Evolutionary conservation across 1,284 basidiomycete species (phyloP).

Genomic region (Volvariella surrecta): DNA sequence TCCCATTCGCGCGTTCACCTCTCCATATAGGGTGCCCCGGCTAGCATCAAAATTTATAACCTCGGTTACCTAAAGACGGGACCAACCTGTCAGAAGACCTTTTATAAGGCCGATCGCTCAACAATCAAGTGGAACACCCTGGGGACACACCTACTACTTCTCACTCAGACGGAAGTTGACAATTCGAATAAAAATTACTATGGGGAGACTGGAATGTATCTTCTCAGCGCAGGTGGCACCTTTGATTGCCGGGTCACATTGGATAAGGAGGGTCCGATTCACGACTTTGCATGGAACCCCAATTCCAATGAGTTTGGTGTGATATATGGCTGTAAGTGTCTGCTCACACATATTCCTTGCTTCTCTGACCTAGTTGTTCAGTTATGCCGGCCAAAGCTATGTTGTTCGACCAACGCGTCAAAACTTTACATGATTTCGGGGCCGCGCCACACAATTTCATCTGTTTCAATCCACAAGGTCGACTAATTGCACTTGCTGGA

Average conservation of each 20-base stretch:
- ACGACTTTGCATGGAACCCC: conserved; percentile 97
- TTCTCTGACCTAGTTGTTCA: conserved; percentile 19
- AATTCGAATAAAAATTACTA: conserved; percentile 98
- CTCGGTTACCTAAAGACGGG: conserved; percentile 53
- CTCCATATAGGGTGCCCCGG: conserved; percentile 73
- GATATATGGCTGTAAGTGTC: conserved; percentile 82
- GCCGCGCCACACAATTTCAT: conserved; percentile 87
- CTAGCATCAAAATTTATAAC: conserved; percentile 80
- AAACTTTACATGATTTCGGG: conserved; percentile 87
- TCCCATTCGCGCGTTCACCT: background rate
- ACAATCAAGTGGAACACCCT: conserved; percentile 96
- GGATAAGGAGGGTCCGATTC: conserved; percentile 97
- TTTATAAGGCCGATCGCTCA: conserved; percentile 94
- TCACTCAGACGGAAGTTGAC: conserved; percentile 96
- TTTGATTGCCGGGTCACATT: conserved; percentile 90
- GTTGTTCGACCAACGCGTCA: conserved; percentile 88
- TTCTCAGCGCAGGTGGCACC: conserved; percentile 90
- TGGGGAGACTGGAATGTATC: conserved; percentile 93
- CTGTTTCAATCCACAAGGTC: conserved; percentile 91
- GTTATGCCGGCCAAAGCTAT: conserved; percentile 94
- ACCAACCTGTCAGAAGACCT: conserved; percentile 79
- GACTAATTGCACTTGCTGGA: conserved; percentile 83
- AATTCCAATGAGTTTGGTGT: conserved; percentile 96
- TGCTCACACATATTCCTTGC: background rate
- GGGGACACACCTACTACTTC: conserved; percentile 79